phyloP scores from a whole-genome alignment of 768 basidiomycete species.

The Mycena maculata region DNA sequence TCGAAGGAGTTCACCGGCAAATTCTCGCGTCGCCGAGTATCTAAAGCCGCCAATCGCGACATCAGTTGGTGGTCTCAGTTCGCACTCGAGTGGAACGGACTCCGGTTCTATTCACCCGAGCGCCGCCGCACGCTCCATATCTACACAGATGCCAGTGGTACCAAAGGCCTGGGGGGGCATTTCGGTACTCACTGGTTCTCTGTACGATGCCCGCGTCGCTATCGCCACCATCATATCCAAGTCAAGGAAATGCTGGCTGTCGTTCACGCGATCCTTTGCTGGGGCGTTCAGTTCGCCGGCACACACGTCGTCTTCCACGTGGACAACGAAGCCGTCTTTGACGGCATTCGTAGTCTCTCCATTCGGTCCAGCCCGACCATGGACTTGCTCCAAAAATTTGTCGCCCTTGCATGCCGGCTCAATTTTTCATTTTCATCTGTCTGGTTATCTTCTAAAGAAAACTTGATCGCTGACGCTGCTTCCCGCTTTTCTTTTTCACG shows the following conservation, averaged over 20 bases:
- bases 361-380: too few relatives aligned
- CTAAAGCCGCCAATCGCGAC: constrained; percentile 34
- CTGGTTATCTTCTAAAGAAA: too few relatives aligned
- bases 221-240: constrained; percentile 39
- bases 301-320: too few relatives aligned
- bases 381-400: too few relatives aligned
- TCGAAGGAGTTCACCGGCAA: constrained; percentile 20
- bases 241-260: constrained; percentile 15
- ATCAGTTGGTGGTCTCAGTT: constrained; percentile 38
- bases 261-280: constrained; percentile 7
- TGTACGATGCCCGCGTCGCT: constrained; percentile 36
- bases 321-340: too few relatives aligned
- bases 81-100: constrained; percentile 32
- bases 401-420: too few relatives aligned
- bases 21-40: constrained; percentile 34
- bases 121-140: constrained; percentile 26
- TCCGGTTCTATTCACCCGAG: constrained; percentile 21
- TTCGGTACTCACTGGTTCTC: constrained; percentile 38
- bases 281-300: not conserved
- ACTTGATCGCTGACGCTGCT: too few relatives aligned
- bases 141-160: constrained; percentile 43
- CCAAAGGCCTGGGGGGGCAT: constrained; percentile 37
- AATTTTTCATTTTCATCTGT: too few relatives aligned
- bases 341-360: too few relatives aligned
- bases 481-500: too few relatives aligned